These are phyloP conservation scores for Alternaria brassicae DNA, from an alignment of 2,329 filamentous ascomycete genomes.

Conservation along the genomic window DNA sequence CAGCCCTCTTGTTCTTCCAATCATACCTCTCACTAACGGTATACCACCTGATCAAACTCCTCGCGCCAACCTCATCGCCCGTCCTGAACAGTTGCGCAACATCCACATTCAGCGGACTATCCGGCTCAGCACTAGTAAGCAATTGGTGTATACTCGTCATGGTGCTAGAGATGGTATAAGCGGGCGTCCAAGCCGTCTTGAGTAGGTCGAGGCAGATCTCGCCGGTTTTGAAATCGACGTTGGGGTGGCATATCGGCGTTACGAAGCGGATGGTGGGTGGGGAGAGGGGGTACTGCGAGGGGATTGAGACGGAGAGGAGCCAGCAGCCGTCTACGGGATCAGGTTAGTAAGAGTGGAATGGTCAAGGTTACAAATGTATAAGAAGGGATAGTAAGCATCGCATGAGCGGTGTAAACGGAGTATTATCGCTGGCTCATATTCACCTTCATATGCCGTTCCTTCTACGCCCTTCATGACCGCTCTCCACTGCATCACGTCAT, in stretches of 20 bases:
- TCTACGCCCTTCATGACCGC: conserved; percentile 66
- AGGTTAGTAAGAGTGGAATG: not conserved
- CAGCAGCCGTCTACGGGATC: conserved; percentile 71
- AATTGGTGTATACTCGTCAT: conserved; percentile 76
- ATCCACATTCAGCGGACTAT: conserved; percentile 81
- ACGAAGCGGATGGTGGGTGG: conserved; percentile 81
- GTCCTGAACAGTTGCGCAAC: conserved; percentile 72
- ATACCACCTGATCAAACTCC: conserved; percentile 75
- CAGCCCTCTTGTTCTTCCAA: conserved; percentile 3
- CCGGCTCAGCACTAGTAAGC: conserved; percentile 70
- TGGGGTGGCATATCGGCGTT: conserved; percentile 58
- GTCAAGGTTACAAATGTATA: too few species aligned
- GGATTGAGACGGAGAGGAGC: conserved; percentile 80
- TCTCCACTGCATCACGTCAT: conserved; percentile 66
- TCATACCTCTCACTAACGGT: conserved; percentile 61
- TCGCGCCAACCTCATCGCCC: conserved; percentile 72
- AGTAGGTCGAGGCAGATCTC: conserved; percentile 95
- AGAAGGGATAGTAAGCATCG: too few species aligned
- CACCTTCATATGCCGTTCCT: conserved; percentile 68
- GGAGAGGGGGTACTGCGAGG: conserved; percentile 76
- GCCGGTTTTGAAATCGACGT: conserved; percentile 66
- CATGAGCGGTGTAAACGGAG: not conserved
- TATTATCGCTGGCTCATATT: not conserved
- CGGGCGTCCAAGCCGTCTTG: conserved; percentile 77
- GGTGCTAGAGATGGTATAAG: conserved; percentile 80